Evolutionary conservation across 106 monocot genomes (phyloP).

Genomic region (Allium cepa): DNA sequence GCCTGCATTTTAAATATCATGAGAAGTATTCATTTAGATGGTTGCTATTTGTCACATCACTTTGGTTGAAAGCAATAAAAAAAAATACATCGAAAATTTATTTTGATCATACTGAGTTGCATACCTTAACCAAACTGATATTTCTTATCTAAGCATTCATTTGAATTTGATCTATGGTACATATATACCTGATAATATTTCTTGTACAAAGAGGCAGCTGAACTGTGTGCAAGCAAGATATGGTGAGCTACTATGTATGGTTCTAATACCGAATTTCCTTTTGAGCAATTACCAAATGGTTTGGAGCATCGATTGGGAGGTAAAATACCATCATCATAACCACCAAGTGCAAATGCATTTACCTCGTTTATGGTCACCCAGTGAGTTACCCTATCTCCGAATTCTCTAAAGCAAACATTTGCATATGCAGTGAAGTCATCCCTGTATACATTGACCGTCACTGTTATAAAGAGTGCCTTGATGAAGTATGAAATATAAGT

Average conservation of each 20-base stretch:
- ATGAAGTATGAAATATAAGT: too few species aligned
- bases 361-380: conserved; percentile 28
- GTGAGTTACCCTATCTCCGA: conserved; percentile 18
- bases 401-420: conserved; percentile 43
- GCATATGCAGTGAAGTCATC: conserved; percentile 64
- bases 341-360: conserved; percentile 12
- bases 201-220: conserved; percentile 25
- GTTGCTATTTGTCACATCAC: too few species aligned
- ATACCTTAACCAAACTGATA: too few species aligned
- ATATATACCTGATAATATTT: conserved; percentile 24
- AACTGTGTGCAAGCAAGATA: conserved; percentile 26
- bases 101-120: too few species aligned
- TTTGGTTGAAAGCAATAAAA: too few species aligned
- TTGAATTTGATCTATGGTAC: too few species aligned
- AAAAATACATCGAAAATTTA: too few species aligned
- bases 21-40: not conserved
- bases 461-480: not conserved
- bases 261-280: conserved; percentile 26
- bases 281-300: conserved; percentile 25
- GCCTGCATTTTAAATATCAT: conserved; percentile 14
- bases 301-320: conserved; percentile 21
- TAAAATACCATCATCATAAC: conserved; percentile 13
- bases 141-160: too few species aligned
- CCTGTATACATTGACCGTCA: conserved; percentile 20
- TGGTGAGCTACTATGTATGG: conserved; percentile 30